Percentiles rank a stretch among this genome's conserved stretches.
These are phyloP conservation scores for Aleurites moluccanus DNA, from an alignment of 441 rosid genomes.

Conservation along the genomic window DNA sequence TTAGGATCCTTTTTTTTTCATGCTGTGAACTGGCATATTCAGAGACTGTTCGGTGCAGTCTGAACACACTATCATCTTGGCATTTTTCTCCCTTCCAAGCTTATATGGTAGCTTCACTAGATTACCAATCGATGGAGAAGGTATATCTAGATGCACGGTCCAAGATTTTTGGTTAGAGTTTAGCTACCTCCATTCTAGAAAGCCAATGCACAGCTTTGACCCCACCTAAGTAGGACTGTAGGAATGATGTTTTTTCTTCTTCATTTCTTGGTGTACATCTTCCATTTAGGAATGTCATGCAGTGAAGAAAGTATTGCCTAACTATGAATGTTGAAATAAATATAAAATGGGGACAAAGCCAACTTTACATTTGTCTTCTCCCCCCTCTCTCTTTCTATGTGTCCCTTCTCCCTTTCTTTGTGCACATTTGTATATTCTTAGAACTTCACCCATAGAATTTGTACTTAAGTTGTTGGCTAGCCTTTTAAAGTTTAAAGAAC, in stretches of 20 bases:
- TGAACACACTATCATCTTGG: not conserved
- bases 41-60: not conserved
- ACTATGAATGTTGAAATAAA: no score
- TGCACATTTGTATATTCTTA: not conserved
- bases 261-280: not conserved
- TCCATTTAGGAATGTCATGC: not conserved
- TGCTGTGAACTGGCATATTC: not conserved
- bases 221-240: not conserved
- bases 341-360: not conserved
- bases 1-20: conserved; percentile 3
- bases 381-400: no score
- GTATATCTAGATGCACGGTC: not conserved
- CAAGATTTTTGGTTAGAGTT: not conserved
- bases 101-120: not conserved
- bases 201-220: not conserved
- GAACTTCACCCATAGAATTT: not conserved
- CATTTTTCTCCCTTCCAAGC: not conserved
- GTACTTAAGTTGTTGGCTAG: not conserved
- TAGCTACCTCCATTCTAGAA: not conserved
- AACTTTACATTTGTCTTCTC: not conserved
- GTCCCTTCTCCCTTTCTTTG: not conserved
- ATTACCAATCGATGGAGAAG: not conserved
- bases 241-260: no score
- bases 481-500: not conserved
- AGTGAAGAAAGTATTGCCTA: not conserved